Conservation (phyloP, 2,329 filamentous ascomycete genomes). For the Ceratocystis lukuohia region DNA sequence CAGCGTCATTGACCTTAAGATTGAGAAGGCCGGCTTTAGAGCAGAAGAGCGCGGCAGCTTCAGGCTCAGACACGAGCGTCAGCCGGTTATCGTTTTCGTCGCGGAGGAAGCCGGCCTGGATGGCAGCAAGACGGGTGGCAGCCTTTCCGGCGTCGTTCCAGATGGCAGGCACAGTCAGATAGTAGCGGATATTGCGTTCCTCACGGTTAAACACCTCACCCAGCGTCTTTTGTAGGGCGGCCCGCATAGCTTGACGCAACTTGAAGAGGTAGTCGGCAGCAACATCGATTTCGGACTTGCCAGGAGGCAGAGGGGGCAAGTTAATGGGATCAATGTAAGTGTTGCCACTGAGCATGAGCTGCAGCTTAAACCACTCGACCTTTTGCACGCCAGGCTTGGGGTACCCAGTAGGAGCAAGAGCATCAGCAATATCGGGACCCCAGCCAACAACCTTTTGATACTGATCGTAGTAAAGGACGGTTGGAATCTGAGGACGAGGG, state of each 20-base stretch:
- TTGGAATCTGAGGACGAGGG: conserved; percentile 59
- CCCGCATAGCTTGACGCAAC: conserved; percentile 89
- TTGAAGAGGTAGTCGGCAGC: conserved; percentile 99
- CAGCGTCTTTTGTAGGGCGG: conserved; percentile 87
- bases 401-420: conserved; percentile 89
- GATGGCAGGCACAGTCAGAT: conserved; percentile 95
- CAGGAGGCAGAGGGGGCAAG: conserved; percentile 87
- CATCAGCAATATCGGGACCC: conserved; percentile 96
- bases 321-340: conserved; percentile 99
- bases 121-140: conserved; percentile 85
- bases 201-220: conserved; percentile 97
- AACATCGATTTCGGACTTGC: conserved; percentile 97
- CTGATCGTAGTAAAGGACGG: conserved; percentile 98
- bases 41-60: conserved; percentile 94
- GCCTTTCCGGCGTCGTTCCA: conserved; percentile 99
- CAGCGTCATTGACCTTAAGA: conserved; percentile 96
- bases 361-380: conserved; percentile 99
- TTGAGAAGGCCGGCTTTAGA: conserved; percentile 93
- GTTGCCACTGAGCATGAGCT: conserved; percentile 96
- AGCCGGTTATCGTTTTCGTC: conserved; percentile 96
- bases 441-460: conserved; percentile 99
- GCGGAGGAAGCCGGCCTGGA: conserved; percentile 89
- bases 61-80: conserved; percentile 88
- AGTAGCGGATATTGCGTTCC: conserved; percentile 95
- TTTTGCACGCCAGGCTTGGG: conserved; percentile 97